Evolutionary conservation across 805 yeast species (phyloP).

Genomic region (Ogataea pignaliae): DNA sequence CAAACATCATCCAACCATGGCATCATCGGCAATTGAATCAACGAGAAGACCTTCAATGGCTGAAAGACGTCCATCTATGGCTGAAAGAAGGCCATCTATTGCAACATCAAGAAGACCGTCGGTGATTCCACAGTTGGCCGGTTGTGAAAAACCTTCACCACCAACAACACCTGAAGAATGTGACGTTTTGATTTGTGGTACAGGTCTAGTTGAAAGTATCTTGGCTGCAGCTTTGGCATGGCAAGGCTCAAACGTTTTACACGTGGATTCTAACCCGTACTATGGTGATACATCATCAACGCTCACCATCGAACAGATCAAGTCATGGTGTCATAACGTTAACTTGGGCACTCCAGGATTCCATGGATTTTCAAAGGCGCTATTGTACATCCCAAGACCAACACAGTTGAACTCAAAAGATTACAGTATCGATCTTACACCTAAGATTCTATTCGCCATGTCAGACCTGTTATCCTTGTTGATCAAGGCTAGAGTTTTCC

Average conservation of each 20-base stretch:
- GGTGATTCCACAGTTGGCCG: slow-evolving; percentile 67
- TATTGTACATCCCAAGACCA: slow-evolving; percentile 70
- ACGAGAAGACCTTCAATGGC: slow-evolving; percentile 59
- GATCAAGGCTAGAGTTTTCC: slow-evolving; percentile 80
- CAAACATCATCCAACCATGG: slow-evolving; percentile 6
- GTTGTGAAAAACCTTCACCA: slow-evolving; percentile 66
- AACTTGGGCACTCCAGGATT: slow-evolving; percentile 39
- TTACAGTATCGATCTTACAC: slow-evolving; percentile 84
- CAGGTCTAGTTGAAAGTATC: slow-evolving; percentile 85
- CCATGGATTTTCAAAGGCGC: slow-evolving; percentile 51
- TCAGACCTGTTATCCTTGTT: slow-evolving; percentile 80
- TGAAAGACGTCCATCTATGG: slow-evolving; percentile 57
- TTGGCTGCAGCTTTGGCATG: slow-evolving; percentile 93
- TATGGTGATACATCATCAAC: slow-evolving; percentile 91
- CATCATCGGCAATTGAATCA: slow-evolving; percentile 19
- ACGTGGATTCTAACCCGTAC: slow-evolving; percentile 76
- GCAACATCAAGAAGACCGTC: slow-evolving; percentile 29
- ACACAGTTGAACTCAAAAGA: slow-evolving; percentile 57
- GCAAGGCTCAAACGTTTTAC: slow-evolving; percentile 96
- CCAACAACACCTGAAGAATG: slow-evolving; percentile 65
- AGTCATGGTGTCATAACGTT: slow-evolving; percentile 74
- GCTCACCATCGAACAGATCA: slow-evolving; percentile 78
- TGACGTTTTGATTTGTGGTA: slow-evolving; percentile 89
- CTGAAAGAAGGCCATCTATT: slow-evolving; percentile 32
- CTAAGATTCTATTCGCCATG: slow-evolving; percentile 83